These are phyloP conservation scores for Astragalus membranaceus DNA, from an alignment of 306 rosid species.

Conservation along the genomic window DNA sequence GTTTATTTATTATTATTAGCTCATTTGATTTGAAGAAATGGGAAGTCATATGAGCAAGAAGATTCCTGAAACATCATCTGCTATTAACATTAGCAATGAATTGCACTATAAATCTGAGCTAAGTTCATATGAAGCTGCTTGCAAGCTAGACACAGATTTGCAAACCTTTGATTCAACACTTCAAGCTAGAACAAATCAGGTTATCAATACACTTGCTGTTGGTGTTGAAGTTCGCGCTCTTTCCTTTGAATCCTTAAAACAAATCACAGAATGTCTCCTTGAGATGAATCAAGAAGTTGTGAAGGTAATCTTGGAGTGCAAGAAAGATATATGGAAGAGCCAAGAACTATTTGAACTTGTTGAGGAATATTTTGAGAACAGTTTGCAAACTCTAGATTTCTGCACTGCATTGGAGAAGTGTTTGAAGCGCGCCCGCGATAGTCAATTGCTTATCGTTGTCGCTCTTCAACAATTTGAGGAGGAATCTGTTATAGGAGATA, in stretches of 20 bases:
- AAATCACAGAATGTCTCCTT: slow-evolving; percentile 73
- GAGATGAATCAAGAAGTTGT: slow-evolving; percentile 98
- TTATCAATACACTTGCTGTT: slow-evolving; percentile 65
- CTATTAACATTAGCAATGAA: slow-evolving; percentile 30
- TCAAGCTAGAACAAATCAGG: slow-evolving; percentile 67
- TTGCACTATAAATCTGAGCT: slow-evolving; percentile 57
- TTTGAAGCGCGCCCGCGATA: slow-evolving; percentile 66
- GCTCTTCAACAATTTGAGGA: slow-evolving; percentile 81
- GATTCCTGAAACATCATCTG: slow-evolving; percentile 35
- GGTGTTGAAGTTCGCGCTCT: slow-evolving; percentile 88
- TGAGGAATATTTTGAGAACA: slow-evolving; percentile 88
- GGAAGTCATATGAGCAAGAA: slow-evolving; percentile 81
- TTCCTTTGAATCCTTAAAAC: slow-evolving; percentile 73
- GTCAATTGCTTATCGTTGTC: slow-evolving; percentile 67
- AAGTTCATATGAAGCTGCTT: slow-evolving; percentile 76
- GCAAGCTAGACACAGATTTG: slow-evolving; percentile 64
- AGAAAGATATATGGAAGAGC: slow-evolving; percentile 91
- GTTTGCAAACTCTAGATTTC: slow-evolving; percentile 83
- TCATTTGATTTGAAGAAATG: slow-evolving; percentile 41
- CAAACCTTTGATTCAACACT: slow-evolving; percentile 66
- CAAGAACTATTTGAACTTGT: slow-evolving; percentile 80
- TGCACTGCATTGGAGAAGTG: slow-evolving; percentile 83
- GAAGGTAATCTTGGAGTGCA: slow-evolving; percentile 79
- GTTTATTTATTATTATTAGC: slow-evolving; percentile 8
- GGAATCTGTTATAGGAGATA: slow-evolving; percentile 38